Base-by-base conservation (phyloP, 176 grass and related monocot genomes). In the Triticum dicoccoides region DNA sequence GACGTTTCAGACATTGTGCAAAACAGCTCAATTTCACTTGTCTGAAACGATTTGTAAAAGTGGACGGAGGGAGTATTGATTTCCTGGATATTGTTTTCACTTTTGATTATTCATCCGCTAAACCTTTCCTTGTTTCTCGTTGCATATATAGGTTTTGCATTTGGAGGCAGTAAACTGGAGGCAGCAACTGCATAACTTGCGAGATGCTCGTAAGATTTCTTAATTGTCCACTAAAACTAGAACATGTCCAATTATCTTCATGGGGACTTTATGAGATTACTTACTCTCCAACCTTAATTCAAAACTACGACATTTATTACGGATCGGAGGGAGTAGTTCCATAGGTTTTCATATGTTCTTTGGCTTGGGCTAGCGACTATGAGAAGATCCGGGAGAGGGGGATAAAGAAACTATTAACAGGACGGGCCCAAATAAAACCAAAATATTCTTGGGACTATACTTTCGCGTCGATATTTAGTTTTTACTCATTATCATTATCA, bases 161-260 rank as follows among this genome's bases (percentile, higher is more conserved):
- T 77, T 61, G 85, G 71, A 13, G 64, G 41, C 70, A 82, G 61
- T 56, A 86, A 92, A 85, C 87, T 89, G 51, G 91, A 89, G 91
- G 91, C 77, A 67, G 41, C 91, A 92, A 89, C 76, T 87, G 20
- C 80, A 84, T 89, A 92, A 89, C 84, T 84, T 89, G 81, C 87
- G 88, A 89, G 62, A 92, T 89, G 82, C 39, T 81, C 42, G 78
- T 89, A 89, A 89, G 88, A 61, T 77, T 77, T 76, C 27, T 62
- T 5, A 51, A 51, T 13, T 1, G 13, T 72, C 3, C 37, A 58
- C 1, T 17, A 37, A 78, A 62, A 66, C 27, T 58, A 20, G 27
- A 73, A 64, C 37, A 15, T 51, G 4, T 51, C 15, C 47, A 51
- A 4, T 15, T 51, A 14, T 49, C 45, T 5, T 49, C 56, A 51